Base-by-base conservation (phyloP, 2,329 filamentous ascomycete genomes). In the Fusarium anthophilum region DNA sequence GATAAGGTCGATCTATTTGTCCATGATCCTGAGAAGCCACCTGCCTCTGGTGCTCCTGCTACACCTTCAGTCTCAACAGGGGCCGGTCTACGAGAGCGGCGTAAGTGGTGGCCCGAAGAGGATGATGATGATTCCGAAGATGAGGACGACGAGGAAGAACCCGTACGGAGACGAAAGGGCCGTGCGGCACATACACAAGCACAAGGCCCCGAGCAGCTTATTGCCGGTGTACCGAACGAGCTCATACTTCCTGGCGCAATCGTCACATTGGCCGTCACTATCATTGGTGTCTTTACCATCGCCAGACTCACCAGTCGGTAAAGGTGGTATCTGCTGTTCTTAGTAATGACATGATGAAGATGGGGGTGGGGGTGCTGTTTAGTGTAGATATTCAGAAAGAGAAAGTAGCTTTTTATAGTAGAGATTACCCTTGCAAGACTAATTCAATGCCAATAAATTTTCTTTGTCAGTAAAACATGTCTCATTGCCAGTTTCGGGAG, bases 1-100 rank as follows among this genome's bases (percentile, higher is more conserved):
- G 96, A 98, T 77, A 99, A 99, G 87, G 96, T 99, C 26, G 96
- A 99, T 79, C 88, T 99, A 22, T 98, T 98, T 78, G 95, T 98
- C 18, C 96, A 99, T 81, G 93, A 99, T 78, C 95, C 96, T 2
- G 91, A 95, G 72, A 93, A 96, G 84, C 91, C 96, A n/a, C 93
- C 95, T 1, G 88, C 95, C n/a, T 86, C 91, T 15, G 86, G 89
- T 3, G 76, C 80, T 5, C 75, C 84, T 17, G 79, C 82, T 43
- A 88, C 87, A 2, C 88, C 88, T 22, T 84, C 86, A 30, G 80
- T 83, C 14, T 88, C 87, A 30, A 86, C 86, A 10, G 83, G 83
- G 5, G 80, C 83, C 43, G 84, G 83, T 9, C 70, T 88, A 44
- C 87, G 88, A 32, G 86, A 89, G 76, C 85, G 89, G 75, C 85